A percentile compares a stretch with the other conserved stretches of the same genome.
Conservation (phyloP, 1,284 basidiomycete species). For the Spongispora temasekensis region DNA sequence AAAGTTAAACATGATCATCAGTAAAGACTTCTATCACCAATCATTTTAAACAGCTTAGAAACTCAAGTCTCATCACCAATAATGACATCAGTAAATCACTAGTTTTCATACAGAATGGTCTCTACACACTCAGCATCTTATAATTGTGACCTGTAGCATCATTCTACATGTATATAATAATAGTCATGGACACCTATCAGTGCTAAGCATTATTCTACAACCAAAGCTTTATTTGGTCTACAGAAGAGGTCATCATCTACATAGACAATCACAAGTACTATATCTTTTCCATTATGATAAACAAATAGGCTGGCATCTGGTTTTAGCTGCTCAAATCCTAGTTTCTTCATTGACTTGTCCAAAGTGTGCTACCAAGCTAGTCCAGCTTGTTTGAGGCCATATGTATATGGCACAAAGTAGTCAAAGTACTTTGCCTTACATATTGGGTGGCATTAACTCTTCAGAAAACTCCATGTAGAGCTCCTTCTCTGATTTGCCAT, state of each 20-base stretch:
- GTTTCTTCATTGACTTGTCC: background rate
- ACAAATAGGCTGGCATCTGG: background rate
- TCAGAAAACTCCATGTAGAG: background rate
- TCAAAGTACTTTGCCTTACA: background rate
- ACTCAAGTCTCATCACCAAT: too few relatives aligned
- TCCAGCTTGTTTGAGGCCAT: background rate
- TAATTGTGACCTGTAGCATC: too few relatives aligned
- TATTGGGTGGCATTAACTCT: background rate
- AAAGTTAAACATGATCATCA: too few relatives aligned
- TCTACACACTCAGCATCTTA: too few relatives aligned
- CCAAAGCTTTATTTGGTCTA: background rate
- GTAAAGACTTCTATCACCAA: too few relatives aligned
- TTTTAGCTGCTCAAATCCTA: background rate
- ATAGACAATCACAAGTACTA: background rate
- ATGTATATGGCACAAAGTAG: background rate
- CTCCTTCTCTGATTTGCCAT: background rate
- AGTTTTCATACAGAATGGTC: too few relatives aligned
- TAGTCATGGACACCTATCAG: too few relatives aligned
- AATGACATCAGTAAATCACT: too few relatives aligned
- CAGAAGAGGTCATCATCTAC: background rate
- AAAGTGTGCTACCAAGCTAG: background rate
- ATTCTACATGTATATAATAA: too few relatives aligned
- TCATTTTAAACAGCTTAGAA: too few relatives aligned
- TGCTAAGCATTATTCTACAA: too few relatives aligned
- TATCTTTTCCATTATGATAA: background rate